Evolutionary conservation across 176 grass and related monocot genomes (phyloP), one percentile per base, ranked within the genome.

Genomic region (Poa annua): DNA sequence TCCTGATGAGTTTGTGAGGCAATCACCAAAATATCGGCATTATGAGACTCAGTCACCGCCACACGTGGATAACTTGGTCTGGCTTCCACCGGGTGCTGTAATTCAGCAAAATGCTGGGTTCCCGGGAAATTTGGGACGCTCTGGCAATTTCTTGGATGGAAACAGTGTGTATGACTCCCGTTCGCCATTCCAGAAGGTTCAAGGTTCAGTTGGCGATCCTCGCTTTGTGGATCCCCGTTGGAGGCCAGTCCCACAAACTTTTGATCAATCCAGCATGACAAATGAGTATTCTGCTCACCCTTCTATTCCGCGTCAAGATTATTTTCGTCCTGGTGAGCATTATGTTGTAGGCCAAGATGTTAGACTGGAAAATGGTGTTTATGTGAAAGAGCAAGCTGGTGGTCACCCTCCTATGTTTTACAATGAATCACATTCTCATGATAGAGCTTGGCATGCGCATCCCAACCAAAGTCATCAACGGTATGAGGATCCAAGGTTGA

Each of bases 81-180:
- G 93, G 93, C 86, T 88, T 77, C 90, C 96, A 55, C 76, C 90
- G 59, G 96, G 92, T 67, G 82, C 92, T 70, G 64, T 80, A 61
- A 42, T 94, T 77, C 92, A 94, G 69, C 87, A 92, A 85, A 91
- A 92, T 19, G 55, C 85, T 17, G 89, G 92, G 19, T 90, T 91
- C 89, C 85, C 92, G 24, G 85, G 92, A 49, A 94, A 91, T 68
- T 87, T 86, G 75, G 87, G 89, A 45, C 83, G 70, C 54, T 61
- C 86, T 32, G 81, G 78, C 74, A 90, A 86, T 87, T 88, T 95
- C 72, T 74, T 79, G 11, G 90, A 89, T 87, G 83, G 85, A 26
- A 90, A 84, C 22, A 88, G 66, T 73, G 71, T 67, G 22, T 93
- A 84, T 14, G 96, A 98, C 80, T 88, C 89, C 64, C 89, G 72